Evolutionary conservation across 176 grass and related monocot genomes (phyloP), one percentile per base, ranked within the genome.

Genomic region (Paspalum vaginatum): DNA sequence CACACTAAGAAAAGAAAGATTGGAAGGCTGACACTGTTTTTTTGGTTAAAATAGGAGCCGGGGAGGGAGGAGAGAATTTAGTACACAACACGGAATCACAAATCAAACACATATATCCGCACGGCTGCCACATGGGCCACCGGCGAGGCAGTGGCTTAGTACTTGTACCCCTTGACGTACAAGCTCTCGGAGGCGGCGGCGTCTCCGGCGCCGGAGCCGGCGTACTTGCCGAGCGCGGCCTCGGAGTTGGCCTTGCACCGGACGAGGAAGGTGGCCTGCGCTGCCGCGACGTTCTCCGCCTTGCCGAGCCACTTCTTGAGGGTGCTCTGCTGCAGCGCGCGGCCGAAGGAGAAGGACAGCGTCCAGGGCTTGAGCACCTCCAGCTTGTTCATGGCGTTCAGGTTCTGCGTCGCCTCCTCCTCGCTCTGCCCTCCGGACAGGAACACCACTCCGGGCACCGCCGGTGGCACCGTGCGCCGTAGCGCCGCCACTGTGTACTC

Each of bases 291-390:
- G 72, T 94, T 92, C 87, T 98, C 95, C 51, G 87, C 81, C 83
- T 98, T 94, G 20, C 92, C 90, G 15, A 38, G 75, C 95, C 95
- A 98, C 83, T 94, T 98, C 95, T 94, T 98, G 87, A 98, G 90
- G 2, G 95, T 94, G 86, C 95, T 98, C 86, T 87, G 84, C 83
- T 94, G 95, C 80, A 98, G 84, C 73, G 92, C 95, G 65, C 95
- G 88, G 57, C 95, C 95, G 60, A 94, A 98, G 53, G 95, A 98
- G 88, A 98, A 98, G 53, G 95, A 84, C 57, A 94, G 74, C 44
- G 92, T 89, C 95, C 95, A 98, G 1, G 95, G 95, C 88, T 89
- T 98, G 63, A 89, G 69, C 88, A 98, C 95, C 25, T 75, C 44
- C 24, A 98, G 85, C 84, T 91, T 94, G 92, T 98, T 94, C 95